A percentile compares a stretch with the other conserved stretches of the same genome.
These are phyloP conservation scores for Cytospora leucostoma DNA, from an alignment of 2,329 filamentous ascomycete genomes.

Conservation along the genomic window DNA sequence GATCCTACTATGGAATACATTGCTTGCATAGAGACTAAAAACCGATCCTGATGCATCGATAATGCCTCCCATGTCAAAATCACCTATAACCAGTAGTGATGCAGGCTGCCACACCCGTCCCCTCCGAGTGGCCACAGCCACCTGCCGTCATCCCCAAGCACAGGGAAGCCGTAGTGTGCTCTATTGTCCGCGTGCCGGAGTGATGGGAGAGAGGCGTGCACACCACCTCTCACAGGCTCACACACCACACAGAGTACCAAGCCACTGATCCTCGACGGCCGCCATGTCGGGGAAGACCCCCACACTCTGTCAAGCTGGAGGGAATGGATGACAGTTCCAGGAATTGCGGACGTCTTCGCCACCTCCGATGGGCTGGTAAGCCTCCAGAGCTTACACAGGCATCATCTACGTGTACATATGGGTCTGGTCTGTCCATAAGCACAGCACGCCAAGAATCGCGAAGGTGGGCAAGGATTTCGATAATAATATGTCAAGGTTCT, in stretches of 20 bases:
- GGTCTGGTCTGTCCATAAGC: too few species aligned
- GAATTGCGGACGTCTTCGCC: background rate
- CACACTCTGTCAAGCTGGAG: background rate
- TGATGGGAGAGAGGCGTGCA: background rate
- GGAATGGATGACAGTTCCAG: background rate
- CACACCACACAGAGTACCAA: background rate
- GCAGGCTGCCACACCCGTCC: too few species aligned
- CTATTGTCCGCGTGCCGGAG: background rate
- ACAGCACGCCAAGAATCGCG: too few species aligned
- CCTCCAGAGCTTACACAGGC: background rate
- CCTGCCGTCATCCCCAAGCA: too few species aligned
- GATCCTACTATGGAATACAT: background rate
- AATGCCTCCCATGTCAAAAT: too few species aligned
- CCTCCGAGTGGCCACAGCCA: too few species aligned
- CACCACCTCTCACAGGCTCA: background rate
- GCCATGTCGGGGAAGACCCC: background rate
- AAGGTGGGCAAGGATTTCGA: too few species aligned
- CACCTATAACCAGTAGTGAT: too few species aligned
- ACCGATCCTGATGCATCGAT: too few species aligned
- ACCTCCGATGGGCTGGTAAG: background rate
- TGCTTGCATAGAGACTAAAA: too few species aligned
- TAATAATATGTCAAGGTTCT: too few species aligned
- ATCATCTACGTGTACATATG: background rate
- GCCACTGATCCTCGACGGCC: background rate
- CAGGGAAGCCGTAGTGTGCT: too few species aligned